Conservation (phyloP, 1,139 yeast genomes). For the Candida sanyaensis region DNA sequence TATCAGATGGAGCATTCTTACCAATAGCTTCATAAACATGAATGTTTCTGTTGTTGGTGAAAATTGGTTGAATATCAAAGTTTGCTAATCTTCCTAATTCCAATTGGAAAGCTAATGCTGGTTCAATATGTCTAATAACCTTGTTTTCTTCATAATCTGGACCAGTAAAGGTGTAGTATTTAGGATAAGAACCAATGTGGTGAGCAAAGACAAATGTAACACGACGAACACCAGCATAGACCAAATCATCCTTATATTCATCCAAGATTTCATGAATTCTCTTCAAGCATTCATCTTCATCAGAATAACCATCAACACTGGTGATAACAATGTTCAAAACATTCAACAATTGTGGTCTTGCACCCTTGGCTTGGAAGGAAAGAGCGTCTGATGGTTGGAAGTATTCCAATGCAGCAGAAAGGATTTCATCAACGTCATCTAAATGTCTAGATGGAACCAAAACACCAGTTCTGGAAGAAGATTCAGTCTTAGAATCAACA, state of each 20-base stretch:
- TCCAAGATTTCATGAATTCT: slow-evolving; percentile 67
- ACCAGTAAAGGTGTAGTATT: slow-evolving; percentile 92
- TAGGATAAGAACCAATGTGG: slow-evolving; percentile 84
- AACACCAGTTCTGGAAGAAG: slow-evolving; percentile 77
- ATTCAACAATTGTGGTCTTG: slow-evolving; percentile 55
- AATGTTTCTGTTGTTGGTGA: slow-evolving; percentile 95
- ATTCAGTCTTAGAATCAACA: slow-evolving; percentile 61
- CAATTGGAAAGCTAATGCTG: slow-evolving; percentile 96
- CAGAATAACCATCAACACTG: slow-evolving; percentile 69
- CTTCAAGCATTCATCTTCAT: slow-evolving; percentile 67
- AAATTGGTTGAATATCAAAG: slow-evolving; percentile 91
- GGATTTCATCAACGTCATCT: slow-evolving; percentile 86
- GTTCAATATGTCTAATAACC: slow-evolving; percentile 96
- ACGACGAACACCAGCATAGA: slow-evolving; percentile 79
- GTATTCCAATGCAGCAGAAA: slow-evolving; percentile 73
- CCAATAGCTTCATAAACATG: slow-evolving; percentile 97
- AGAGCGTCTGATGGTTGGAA: slow-evolving; percentile 54
- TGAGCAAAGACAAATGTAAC: slow-evolving; percentile 87
- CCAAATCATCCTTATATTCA: slow-evolving; percentile 70
- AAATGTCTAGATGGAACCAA: slow-evolving; percentile 80
- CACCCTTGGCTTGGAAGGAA: slow-evolving; percentile 38
- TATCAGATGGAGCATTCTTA: slow-evolving; percentile 89
- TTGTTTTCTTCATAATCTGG: slow-evolving; percentile 81
- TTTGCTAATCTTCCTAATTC: slow-evolving; percentile 93
- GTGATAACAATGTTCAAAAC: slow-evolving; percentile 80